Percentiles rank a stretch among this genome's conserved stretches.
These are phyloP conservation scores for Penicillium brasilianum DNA, from an alignment of 2,329 filamentous ascomycete genomes.

Conservation along the genomic window DNA sequence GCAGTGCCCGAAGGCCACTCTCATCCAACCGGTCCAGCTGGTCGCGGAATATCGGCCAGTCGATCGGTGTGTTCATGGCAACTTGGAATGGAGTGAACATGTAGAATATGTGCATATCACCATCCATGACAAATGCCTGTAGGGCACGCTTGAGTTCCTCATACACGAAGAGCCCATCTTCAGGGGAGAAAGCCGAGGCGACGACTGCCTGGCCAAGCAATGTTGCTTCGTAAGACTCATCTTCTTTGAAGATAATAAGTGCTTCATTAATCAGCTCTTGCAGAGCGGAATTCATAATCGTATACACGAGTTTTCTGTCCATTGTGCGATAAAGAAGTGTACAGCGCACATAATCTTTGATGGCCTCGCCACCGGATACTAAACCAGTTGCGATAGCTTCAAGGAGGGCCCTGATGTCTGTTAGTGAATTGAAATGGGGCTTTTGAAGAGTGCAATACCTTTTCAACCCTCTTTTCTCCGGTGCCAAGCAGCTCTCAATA, in stretches of 20 bases:
- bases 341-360: constrained; percentile 70
- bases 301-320: constrained; percentile 55
- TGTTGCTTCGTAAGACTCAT: constrained; percentile 64
- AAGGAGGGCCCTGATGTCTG: constrained; percentile 64
- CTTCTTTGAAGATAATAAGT: constrained; percentile 59
- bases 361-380: constrained; percentile 66
- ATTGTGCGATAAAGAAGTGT: constrained; percentile 69
- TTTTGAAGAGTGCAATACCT: constrained; percentile 50
- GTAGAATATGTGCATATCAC: constrained; percentile 80
- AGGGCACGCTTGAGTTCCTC: constrained; percentile 70
- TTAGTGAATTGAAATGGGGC: constrained; percentile 11
- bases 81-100: constrained; percentile 74
- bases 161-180: constrained; percentile 75
- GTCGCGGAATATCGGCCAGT: constrained; percentile 74
- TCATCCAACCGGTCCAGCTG: constrained; percentile 74
- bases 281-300: constrained; percentile 64
- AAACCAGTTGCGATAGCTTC: constrained; percentile 72
- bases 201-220: constrained; percentile 73
- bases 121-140: constrained; percentile 76
- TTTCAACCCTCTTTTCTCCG: constrained; percentile 70
- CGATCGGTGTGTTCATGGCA: constrained; percentile 56
- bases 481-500: constrained; percentile 70
- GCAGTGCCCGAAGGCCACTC: constrained; percentile 70
- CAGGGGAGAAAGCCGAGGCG: constrained; percentile 72
- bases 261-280: constrained; percentile 60